Base-by-base conservation (phyloP, 176 grass and related monocot species). In the Canna indica region DNA sequence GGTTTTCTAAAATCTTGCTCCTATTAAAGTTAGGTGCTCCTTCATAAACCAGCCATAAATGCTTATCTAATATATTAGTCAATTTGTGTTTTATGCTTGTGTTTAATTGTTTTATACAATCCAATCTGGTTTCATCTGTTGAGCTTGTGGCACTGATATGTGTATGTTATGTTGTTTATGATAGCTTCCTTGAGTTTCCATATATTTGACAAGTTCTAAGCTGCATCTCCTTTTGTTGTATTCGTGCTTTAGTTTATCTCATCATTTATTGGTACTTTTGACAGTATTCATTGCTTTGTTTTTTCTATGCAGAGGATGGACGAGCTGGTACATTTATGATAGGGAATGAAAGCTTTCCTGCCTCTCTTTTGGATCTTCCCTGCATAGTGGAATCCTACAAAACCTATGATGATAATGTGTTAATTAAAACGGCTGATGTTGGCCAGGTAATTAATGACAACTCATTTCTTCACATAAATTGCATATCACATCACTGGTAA, bases 401-500 rank as follows among this genome's bases (percentile, higher is more conserved):
- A 78, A 96, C 93, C 9, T 96, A 96, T 74, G 88, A 96, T 65
- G 88, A 91, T 77, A 87, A 75, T 42, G 84, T 91, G 39, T 81
- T 91, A 48, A 91, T 91, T 78, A 96, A 96, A 87, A 91, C 93
- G 64, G 83, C 93, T 56, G 93, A 96, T 75, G 66, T 91, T 77
- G 84, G 88, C 44, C 88, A 96, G 93, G 93, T 96, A 81, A 70
- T 13, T 36, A 39, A 30, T 41, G 53, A 42, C 64, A 29, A 12
- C 29, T 42, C 22, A 39, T 59, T 69, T 52, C 42, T 22, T 36
- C 26, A 67, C n/a, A 58, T 68, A 25, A 9, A 16, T 10, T 17
- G 15, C 5, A 31, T 32, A 48, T 16, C 22, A 39, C 7, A n/a
- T n/a, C 63, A 66, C n/a, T 22, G 7, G n/a, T n/a, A n/a, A n/a